Evolutionary conservation across 495 filamentous ascomycete species (phyloP).

Genomic region (Neurospora sp.): DNA sequence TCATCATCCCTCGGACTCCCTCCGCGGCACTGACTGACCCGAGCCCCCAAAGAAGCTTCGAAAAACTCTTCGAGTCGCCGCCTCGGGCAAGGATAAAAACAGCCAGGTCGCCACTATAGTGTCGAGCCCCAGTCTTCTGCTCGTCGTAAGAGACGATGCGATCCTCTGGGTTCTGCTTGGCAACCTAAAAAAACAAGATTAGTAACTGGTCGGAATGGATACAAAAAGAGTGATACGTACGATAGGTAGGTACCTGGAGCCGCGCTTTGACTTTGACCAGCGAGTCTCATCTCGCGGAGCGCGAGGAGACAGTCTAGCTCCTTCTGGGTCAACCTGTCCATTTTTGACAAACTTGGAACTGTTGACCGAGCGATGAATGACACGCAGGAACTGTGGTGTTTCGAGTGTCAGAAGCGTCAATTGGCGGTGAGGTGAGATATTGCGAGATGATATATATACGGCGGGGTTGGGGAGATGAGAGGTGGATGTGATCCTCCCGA

Average conservation of each 20-base stretch:
- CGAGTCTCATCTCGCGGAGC: background rate
- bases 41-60: background rate
- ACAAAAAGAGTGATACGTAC: background rate
- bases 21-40: background rate
- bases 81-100: background rate
- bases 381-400: background rate
- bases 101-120: background rate
- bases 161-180: background rate
- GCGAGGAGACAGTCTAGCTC: background rate
- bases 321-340: background rate
- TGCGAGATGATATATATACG: too few relatives aligned
- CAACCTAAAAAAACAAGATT: background rate
- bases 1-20: background rate
- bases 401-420: background rate
- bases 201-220: background rate
- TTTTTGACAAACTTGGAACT: background rate
- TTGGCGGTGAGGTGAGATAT: background rate
- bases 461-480: too few relatives aligned
- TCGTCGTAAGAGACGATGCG: background rate
- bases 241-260: background rate
- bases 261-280: too few relatives aligned
- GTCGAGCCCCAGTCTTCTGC: background rate
- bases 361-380: background rate
- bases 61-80: background rate
- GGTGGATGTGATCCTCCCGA: too few relatives aligned